Evolutionary conservation across 306 rosid genomes (phyloP).

Genomic region (Heteromeles arbutifolia): DNA sequence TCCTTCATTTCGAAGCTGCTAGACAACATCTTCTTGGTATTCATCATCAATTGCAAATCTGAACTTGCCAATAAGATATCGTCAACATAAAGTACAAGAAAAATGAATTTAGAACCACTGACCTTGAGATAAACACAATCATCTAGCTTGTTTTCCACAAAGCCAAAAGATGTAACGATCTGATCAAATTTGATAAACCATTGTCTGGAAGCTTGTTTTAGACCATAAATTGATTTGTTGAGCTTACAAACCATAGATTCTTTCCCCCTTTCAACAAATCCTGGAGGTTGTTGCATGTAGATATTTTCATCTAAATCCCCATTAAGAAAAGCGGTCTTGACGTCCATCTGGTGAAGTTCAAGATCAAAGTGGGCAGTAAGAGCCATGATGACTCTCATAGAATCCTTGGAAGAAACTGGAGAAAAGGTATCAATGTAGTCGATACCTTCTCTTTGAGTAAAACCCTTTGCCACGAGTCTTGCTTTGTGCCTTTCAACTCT

Average conservation of each 20-base stretch:
- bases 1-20: background rate
- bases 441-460: background rate
- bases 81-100: background rate
- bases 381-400: background rate
- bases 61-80: background rate
- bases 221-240: background rate
- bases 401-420: background rate
- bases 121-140: background rate
- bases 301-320: background rate
- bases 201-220: background rate
- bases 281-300: background rate
- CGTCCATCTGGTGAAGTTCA: background rate
- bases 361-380: background rate
- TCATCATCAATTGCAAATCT: background rate
- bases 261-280: background rate
- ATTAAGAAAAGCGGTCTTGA: background rate
- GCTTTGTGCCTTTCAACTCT: background rate
- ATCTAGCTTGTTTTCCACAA: too few relatives aligned
- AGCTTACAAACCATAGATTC: background rate
- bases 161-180: too few relatives aligned
- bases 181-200: too few relatives aligned
- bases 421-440: background rate
- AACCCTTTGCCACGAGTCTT: background rate
- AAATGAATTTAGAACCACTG: background rate
- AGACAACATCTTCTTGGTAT: background rate